Evolutionary conservation across 1,284 basidiomycete species (phyloP).

Genomic region (Taiwanofungus camphoratus): DNA sequence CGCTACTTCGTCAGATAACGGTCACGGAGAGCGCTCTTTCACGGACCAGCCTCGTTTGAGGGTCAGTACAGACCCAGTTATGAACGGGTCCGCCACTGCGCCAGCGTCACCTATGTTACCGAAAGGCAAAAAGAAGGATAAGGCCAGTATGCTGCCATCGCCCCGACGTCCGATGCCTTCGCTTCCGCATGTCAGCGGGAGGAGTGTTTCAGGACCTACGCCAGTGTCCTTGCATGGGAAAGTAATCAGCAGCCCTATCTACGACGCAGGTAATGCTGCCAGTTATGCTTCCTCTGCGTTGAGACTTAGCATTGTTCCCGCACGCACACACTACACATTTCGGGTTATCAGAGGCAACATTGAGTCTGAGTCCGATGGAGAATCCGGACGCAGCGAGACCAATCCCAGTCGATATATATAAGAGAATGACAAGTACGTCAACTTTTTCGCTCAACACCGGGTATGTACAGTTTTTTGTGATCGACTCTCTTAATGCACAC

Average conservation of each 20-base stretch:
- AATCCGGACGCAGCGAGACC: constrained; percentile 57
- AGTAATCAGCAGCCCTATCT: constrained; percentile 58
- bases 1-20: constrained; percentile 12
- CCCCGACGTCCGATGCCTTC: constrained; percentile 13
- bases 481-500: neutral
- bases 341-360: constrained; percentile 52
- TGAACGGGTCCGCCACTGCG: constrained; percentile 8
- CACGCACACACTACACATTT: neutral
- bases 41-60: constrained; percentile 15
- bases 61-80: constrained; percentile 18
- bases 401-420: constrained; percentile 46
- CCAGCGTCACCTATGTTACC: constrained; percentile 16
- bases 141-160: constrained; percentile 14
- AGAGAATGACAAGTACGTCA: constrained; percentile 25
- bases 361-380: constrained; percentile 69
- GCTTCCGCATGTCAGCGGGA: constrained; percentile 13
- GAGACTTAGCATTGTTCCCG: too few relatives aligned
- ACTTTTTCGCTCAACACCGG: constrained; percentile 54
- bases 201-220: constrained; percentile 16
- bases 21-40: constrained; percentile 12
- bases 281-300: neutral
- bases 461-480: constrained; percentile 35
- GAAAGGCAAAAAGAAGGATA: constrained; percentile 16
- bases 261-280: constrained; percentile 51
- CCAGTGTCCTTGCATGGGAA: constrained; percentile 38